phyloP scores from a whole-genome alignment of 2,329 filamentous ascomycete species.

The Nannizziopsis barbatae region DNA sequence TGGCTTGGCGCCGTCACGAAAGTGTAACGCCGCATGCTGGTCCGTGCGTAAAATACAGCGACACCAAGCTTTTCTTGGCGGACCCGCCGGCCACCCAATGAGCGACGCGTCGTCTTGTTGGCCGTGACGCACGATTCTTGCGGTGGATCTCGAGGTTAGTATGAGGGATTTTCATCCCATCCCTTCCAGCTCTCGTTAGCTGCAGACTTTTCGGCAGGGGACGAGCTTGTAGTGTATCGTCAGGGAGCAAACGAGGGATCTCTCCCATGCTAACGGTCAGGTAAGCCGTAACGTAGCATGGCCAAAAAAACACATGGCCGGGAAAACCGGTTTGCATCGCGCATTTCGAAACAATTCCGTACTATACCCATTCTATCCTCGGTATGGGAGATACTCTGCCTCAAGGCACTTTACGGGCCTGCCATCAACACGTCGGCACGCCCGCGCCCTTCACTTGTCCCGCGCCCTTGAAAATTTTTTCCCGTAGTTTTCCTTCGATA shows the following conservation, averaged over 20 bases:
- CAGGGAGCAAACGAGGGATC: neutral
- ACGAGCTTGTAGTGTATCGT: neutral
- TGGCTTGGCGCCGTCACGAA: neutral
- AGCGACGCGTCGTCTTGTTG: neutral
- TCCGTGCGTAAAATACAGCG: slow-evolving; percentile 8
- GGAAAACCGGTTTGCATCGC: too few species aligned
- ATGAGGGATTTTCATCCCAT: neutral
- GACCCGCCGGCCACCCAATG: slow-evolving; percentile 4
- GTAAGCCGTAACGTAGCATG: too few species aligned
- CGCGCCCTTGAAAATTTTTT: neutral
- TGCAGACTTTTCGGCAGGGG: neutral
- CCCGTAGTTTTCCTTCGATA: neutral
- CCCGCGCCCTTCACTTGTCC: too few species aligned
- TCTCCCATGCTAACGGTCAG: too few species aligned
- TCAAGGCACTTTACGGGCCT: slow-evolving; percentile 1
- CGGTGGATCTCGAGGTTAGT: slow-evolving; percentile 2
- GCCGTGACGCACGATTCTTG: too few species aligned
- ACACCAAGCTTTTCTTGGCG: slow-evolving; percentile 6
- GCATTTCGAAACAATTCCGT: too few species aligned
- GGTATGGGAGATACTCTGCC: slow-evolving; percentile 5
- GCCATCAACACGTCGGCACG: neutral
- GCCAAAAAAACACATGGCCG: too few species aligned
- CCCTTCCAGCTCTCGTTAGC: neutral
- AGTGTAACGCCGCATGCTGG: slow-evolving; percentile 1
- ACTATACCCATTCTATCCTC: neutral